These are phyloP conservation scores for Byssoonygena ceratinophila DNA, from an alignment of 2,329 filamentous ascomycete species.

Conservation along the genomic window DNA sequence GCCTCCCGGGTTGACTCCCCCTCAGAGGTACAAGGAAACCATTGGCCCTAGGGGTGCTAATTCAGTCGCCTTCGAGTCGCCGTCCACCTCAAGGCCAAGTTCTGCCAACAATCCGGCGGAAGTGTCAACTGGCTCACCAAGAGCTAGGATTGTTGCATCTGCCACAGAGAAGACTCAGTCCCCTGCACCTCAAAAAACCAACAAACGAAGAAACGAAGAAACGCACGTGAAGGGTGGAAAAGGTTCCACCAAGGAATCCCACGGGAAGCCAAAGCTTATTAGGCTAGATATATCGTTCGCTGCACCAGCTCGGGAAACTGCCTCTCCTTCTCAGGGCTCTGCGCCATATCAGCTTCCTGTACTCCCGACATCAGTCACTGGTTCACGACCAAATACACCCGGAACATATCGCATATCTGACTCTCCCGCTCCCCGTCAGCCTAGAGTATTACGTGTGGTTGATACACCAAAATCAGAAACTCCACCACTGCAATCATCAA, in stretches of 20 bases:
- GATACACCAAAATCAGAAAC: slow-evolving; percentile 46
- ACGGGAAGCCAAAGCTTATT: slow-evolving; percentile 27
- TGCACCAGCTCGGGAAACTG: slow-evolving; percentile 9
- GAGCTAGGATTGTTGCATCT: slow-evolving; percentile 22
- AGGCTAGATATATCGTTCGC: slow-evolving; percentile 26
- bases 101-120: slow-evolving; percentile 28
- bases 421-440: slow-evolving; percentile 31
- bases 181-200: slow-evolving; percentile 11
- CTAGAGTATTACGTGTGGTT: slow-evolving; percentile 47
- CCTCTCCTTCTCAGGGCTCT: slow-evolving; percentile 2
- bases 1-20: slow-evolving; percentile 25
- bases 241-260: slow-evolving; percentile 1
- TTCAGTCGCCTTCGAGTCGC: slow-evolving; percentile 19
- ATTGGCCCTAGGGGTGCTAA: slow-evolving; percentile 22
- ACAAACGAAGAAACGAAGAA: neutral
- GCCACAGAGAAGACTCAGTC: slow-evolving; percentile 18
- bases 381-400: slow-evolving; percentile 43
- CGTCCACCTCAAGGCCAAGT: slow-evolving; percentile 18
- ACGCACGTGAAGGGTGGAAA: neutral
- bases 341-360: slow-evolving; percentile 4
- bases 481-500: slow-evolving; percentile 23
- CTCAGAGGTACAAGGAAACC: slow-evolving; percentile 21
- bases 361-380: slow-evolving; percentile 25
- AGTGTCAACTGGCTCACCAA: slow-evolving; percentile 35
- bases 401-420: slow-evolving; percentile 32